Evolutionary conservation across 129 eudicot species (phyloP).

Genomic region (Heracleum sosnowskyi): DNA sequence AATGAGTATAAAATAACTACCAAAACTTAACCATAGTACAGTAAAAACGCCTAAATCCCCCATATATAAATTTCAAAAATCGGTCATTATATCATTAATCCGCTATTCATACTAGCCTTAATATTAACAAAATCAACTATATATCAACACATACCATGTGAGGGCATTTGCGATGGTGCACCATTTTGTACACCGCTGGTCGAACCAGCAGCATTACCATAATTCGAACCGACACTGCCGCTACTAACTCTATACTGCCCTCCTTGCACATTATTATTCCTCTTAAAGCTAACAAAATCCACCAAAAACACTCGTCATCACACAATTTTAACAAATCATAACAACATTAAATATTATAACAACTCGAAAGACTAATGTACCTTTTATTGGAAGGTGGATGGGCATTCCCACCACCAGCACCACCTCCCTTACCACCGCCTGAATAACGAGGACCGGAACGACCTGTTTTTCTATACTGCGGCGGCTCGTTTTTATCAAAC

Average conservation of each 20-base stretch:
- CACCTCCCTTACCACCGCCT: conserved; percentile 61
- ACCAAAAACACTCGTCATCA: not conserved
- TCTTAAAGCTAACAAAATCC: conserved; percentile 42
- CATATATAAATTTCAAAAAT: not conserved
- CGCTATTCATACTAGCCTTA: not conserved
- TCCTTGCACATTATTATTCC: conserved; percentile 50
- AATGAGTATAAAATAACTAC: not conserved
- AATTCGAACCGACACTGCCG: conserved; percentile 23
- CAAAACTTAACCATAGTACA: not conserved
- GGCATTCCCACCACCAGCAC: conserved; percentile 37
- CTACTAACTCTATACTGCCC: conserved; percentile 36
- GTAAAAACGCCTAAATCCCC: not conserved
- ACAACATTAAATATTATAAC: not conserved
- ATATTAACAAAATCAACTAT: not conserved
- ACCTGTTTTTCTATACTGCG: conserved; percentile 58
- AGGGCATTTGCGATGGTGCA: conserved; percentile 38
- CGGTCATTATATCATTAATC: not conserved
- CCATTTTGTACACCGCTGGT: conserved; percentile 43
- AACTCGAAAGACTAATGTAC: not conserved
- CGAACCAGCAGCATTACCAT: conserved; percentile 17
- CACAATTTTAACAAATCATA: not conserved
- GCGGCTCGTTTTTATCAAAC: conserved; percentile 63
- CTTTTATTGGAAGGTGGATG: conserved; percentile 31
- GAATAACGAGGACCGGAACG: conserved; percentile 50
- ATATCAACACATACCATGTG: conserved; percentile 29